phyloP scores from a whole-genome alignment of 164 flowering plant species.

The Liquidambar formosana region DNA sequence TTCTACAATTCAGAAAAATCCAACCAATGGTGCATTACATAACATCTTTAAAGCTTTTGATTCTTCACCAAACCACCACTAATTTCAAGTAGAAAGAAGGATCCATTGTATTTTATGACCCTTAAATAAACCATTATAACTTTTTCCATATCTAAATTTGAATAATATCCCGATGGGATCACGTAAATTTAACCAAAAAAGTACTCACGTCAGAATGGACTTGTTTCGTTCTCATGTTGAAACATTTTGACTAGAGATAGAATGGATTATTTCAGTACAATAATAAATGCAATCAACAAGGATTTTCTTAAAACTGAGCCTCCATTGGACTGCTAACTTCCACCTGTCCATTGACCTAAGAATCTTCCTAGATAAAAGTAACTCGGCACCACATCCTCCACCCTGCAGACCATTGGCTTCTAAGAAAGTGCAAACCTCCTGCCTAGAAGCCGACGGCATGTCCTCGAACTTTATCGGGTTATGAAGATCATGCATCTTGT shows the following conservation, averaged over 20 bases:
- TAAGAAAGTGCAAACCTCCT: conserved; percentile 46
- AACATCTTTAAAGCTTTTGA: no score
- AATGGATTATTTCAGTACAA: conserved; percentile 37
- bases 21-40: no score
- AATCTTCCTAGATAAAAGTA: conserved; percentile 28
- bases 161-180: no score
- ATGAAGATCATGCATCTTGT: conserved; percentile 29
- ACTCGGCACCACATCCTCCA: conserved; percentile 4
- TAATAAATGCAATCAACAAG: conserved; percentile 53
- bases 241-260: conserved; percentile 22
- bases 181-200: no score
- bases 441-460: conserved; percentile 15
- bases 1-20: no score
- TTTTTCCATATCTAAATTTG: no score
- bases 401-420: conserved; percentile 26
- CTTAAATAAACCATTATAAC: no score
- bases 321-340: conserved; percentile 86
- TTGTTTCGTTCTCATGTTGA: background rate
- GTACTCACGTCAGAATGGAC: background rate
- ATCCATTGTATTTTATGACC: no score
- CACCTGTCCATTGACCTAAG: conserved; percentile 49
- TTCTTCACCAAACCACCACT: no score
- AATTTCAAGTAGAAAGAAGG: no score
- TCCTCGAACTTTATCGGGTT: conserved; percentile 18
- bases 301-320: conserved; percentile 64